Evolutionary conservation across 495 filamentous ascomycete genomes (phyloP).

Genomic region (Penicillium manginii): DNA sequence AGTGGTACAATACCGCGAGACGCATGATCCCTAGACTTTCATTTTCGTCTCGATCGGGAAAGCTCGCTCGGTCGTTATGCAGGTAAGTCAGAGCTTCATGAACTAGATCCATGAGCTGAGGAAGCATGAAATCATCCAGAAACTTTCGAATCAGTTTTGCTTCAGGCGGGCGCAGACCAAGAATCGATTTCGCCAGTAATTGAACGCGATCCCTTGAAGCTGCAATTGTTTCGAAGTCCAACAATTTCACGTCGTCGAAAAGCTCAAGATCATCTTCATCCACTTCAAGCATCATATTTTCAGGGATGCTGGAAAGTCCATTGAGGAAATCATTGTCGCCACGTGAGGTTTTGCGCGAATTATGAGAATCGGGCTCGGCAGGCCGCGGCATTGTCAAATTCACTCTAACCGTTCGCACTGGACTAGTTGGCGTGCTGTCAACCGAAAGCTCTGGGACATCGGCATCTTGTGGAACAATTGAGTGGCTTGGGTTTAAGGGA

Average conservation of each 20-base stretch:
- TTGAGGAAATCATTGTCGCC: neutral
- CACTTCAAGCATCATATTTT: neutral
- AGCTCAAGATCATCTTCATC: neutral
- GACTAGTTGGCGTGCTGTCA: neutral
- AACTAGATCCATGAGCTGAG: slow-evolving; percentile 7
- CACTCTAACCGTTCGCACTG: neutral
- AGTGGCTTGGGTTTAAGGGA: slow-evolving; percentile 31
- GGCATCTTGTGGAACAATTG: slow-evolving; percentile 3
- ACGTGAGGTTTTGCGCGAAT: neutral
- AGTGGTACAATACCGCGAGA: slow-evolving; percentile 40
- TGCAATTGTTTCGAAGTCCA: slow-evolving; percentile 5
- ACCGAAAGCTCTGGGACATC: neutral
- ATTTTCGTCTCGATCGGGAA: neutral
- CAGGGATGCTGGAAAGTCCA: neutral
- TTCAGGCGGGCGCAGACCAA: slow-evolving; percentile 1
- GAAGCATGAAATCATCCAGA: neutral
- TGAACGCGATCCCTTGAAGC: neutral
- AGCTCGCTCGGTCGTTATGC: slow-evolving; percentile 1
- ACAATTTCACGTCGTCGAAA: neutral
- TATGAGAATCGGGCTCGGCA: neutral
- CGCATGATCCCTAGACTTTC: slow-evolving; percentile 33
- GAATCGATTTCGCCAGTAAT: slow-evolving; percentile 19
- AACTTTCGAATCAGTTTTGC: neutral
- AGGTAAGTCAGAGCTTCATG: slow-evolving; percentile 14
- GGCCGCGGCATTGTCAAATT: neutral